A percentile compares a stretch with the other conserved stretches of the same genome.
These are phyloP conservation scores for Poa annua DNA, from an alignment of 176 grass and related monocot species.

Conservation along the genomic window DNA sequence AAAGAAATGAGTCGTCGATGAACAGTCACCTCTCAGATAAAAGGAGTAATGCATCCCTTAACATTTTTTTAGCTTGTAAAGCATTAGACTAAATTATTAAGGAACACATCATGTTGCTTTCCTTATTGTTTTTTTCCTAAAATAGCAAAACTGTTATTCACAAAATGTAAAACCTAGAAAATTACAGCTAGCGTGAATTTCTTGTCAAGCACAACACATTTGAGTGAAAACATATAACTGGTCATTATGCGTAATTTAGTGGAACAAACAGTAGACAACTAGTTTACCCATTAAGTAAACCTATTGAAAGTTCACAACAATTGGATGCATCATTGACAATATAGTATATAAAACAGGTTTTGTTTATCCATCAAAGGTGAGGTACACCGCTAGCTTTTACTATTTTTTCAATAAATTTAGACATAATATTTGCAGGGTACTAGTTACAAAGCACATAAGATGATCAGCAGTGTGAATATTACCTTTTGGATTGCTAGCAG, in stretches of 20 bases:
- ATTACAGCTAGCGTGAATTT: not conserved
- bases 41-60: not conserved
- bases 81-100: not conserved
- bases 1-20: conserved; percentile 3
- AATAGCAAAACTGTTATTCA: not conserved
- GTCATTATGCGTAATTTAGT: not conserved
- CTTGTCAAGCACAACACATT: not conserved
- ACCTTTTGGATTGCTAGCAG: conserved; percentile 64
- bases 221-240: not conserved
- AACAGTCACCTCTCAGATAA: not conserved
- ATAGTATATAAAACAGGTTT: not conserved
- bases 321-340: not conserved
- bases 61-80: conserved; percentile 17
- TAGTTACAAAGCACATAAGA: not conserved
- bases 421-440: not conserved
- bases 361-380: not conserved
- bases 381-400: not conserved
- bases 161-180: not conserved
- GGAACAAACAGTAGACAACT: not conserved
- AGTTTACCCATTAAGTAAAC: not conserved
- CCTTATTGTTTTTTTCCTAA: not conserved
- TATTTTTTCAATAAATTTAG: conserved; percentile 11
- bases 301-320: not conserved
- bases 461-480: conserved; percentile 29
- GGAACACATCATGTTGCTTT: not conserved